Base-by-base conservation (phyloP, 331 rosid genomes). In the Quercus phellos region DNA sequence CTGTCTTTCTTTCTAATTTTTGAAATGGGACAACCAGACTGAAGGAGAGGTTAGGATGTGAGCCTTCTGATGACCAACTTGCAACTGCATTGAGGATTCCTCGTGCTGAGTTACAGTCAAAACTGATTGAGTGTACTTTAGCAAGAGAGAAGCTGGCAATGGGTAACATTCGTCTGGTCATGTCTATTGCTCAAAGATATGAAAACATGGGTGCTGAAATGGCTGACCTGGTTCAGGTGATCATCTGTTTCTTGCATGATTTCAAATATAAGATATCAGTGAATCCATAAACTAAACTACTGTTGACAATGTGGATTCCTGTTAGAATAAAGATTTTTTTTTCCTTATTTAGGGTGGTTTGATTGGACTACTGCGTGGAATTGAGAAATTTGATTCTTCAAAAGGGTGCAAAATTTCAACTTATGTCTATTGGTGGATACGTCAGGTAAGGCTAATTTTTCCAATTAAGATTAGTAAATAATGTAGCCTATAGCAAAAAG, bases 361-460 rank as follows among this genome's bases (percentile, higher is more conserved):
- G 79, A 91, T 92, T 80, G 99, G 99, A 85, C 89, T 95, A 63
- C 87, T 95, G 82, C 92, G 93, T 12, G 98, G 99, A 68, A 95
- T 92, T 79, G 99, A 95, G 76, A 95, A 95, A 84, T 95, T 87
- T 83, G 99, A 95, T 87, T 89, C 98, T 70, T 90, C 98, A 27
- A 95, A 90, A 82, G 99, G 99, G 58, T 95, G 83, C 87, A 93
- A 87, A 88, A 91, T 92, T 84, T 95, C 99, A 73, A 95, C 99
- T 6, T 95, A 95, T 82, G 99, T 95, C 72, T 95, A 92, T 82
- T 95, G 99, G 99, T 95, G 99, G 99, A 95, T 95, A 86, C 99
- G 98, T 54, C 99, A 95, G 97, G 99, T 91, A 75, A 73, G 90
- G 74, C 59, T 67, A 53, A 46, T 76, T 34, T 58, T 34, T 77